These are phyloP conservation scores for Lanmaoa rubissima DNA, from an alignment of 768 basidiomycete genomes.

Conservation along the genomic window DNA sequence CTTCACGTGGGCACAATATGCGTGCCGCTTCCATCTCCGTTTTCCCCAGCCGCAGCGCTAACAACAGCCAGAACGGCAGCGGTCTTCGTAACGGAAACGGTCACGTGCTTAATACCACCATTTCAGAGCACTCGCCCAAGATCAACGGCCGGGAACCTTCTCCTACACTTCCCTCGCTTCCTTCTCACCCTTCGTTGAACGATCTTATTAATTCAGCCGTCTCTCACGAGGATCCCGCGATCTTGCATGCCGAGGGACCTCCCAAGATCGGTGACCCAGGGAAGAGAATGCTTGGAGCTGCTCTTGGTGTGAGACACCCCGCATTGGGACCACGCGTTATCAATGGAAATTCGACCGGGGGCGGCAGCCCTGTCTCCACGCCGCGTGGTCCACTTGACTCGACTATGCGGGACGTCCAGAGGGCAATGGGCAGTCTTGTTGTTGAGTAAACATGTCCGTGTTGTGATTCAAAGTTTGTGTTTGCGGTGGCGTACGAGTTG, in stretches of 20 bases:
- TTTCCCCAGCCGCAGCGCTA: conserved; percentile 52
- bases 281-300: conserved; percentile 85
- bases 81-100: conserved; percentile 29
- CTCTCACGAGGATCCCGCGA: conserved; percentile 62
- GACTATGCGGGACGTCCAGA: conserved; percentile 65
- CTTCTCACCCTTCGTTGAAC: conserved; percentile 82
- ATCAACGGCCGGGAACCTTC: conserved; percentile 66
- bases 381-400: conserved; percentile 47
- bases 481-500: conserved; percentile 16
- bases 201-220: conserved; percentile 76
- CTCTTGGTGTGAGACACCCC: conserved; percentile 81
- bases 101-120: conserved; percentile 42
- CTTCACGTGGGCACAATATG: conserved; percentile 68
- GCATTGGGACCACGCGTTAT: conserved; percentile 61
- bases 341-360: conserved; percentile 37
- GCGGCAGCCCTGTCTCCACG: conserved; percentile 26
- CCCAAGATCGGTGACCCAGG: conserved; percentile 87
- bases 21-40: conserved; percentile 67
- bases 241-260: conserved; percentile 50
- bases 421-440: conserved; percentile 73
- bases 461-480: conserved; percentile 12
- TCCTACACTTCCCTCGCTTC: conserved; percentile 77
- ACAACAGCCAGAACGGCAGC: conserved; percentile 36
- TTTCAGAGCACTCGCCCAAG: conserved; percentile 49
- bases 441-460: conserved; percentile 52